These are phyloP conservation scores for Eucalyptus grandis DNA, from an alignment of 345 rosid species.

Conservation along the genomic window DNA sequence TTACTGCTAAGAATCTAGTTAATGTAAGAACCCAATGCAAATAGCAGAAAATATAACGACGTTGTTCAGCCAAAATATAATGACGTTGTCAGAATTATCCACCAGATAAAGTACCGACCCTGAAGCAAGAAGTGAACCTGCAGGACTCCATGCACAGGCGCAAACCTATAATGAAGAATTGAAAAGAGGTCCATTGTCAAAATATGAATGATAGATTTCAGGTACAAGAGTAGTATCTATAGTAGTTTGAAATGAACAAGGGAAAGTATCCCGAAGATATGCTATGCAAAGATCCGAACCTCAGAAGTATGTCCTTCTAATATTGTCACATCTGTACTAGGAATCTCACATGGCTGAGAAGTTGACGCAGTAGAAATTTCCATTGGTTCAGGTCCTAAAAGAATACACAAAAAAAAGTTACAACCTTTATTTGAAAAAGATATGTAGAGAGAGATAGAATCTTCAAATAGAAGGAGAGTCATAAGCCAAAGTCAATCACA, in stretches of 20 bases:
- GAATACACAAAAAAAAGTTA: neutral
- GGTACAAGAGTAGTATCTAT: neutral
- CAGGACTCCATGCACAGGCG: constrained; percentile 99
- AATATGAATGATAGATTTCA: neutral
- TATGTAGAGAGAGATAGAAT: neutral
- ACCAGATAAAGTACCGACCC: constrained; percentile 46
- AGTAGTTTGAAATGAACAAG: neutral
- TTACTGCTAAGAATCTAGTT: neutral
- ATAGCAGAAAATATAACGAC: neutral
- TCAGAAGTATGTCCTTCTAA: constrained; percentile 98
- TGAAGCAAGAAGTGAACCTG: constrained; percentile 98
- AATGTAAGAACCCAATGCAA: neutral
- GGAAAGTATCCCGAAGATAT: neutral
- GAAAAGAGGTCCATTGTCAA: neutral
- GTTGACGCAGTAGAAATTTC: constrained; percentile 38
- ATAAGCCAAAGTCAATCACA: neutral
- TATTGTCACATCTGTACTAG: constrained; percentile 77
- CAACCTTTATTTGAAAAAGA: neutral
- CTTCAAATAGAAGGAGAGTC: neutral
- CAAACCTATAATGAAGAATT: constrained; percentile 52
- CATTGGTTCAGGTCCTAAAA: constrained; percentile 69
- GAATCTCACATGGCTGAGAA: constrained; percentile 61
- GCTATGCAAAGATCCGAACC: constrained; percentile 31
- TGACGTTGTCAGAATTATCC: neutral
- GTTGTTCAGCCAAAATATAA: no score